Evolutionary conservation across 306 rosid species (phyloP).

Genomic region (Lupinus albus): DNA sequence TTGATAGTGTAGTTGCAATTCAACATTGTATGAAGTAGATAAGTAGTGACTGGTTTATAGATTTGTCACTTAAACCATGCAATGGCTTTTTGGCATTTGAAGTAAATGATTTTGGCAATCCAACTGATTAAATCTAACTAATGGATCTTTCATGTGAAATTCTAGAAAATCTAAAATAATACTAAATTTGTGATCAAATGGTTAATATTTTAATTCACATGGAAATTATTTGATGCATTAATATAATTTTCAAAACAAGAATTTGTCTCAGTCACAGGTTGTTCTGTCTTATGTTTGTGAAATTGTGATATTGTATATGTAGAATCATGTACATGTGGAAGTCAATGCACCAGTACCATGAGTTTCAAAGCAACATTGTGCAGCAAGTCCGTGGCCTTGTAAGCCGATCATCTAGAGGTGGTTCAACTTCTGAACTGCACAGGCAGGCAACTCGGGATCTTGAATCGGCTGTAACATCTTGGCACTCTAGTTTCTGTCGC

Average conservation of each 20-base stretch:
- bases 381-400: constrained; percentile 97
- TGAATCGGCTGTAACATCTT: constrained; percentile 79
- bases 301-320: constrained; percentile 48
- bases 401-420: constrained; percentile 63
- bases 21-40: not conserved
- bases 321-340: constrained; percentile 99
- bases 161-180: constrained; percentile 10
- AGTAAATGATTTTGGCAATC: not conserved
- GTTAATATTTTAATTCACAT: not conserved
- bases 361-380: constrained; percentile 83
- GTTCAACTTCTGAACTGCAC: constrained; percentile 85
- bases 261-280: constrained; percentile 3
- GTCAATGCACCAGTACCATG: constrained; percentile 90
- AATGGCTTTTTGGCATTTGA: not conserved
- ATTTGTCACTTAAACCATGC: not conserved
- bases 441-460: constrained; percentile 97
- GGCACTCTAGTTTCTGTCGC: constrained; percentile 93
- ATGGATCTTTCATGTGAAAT: constrained; percentile 1
- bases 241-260: not conserved
- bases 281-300: constrained; percentile 32
- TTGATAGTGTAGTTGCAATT: constrained; percentile 20
- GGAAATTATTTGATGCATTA: not conserved
- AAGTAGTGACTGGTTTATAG: not conserved
- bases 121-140: not conserved
- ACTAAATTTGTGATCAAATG: not conserved